These are phyloP conservation scores for Aspergillus ostianus DNA, from an alignment of 495 filamentous ascomycete species.

Conservation along the genomic window DNA sequence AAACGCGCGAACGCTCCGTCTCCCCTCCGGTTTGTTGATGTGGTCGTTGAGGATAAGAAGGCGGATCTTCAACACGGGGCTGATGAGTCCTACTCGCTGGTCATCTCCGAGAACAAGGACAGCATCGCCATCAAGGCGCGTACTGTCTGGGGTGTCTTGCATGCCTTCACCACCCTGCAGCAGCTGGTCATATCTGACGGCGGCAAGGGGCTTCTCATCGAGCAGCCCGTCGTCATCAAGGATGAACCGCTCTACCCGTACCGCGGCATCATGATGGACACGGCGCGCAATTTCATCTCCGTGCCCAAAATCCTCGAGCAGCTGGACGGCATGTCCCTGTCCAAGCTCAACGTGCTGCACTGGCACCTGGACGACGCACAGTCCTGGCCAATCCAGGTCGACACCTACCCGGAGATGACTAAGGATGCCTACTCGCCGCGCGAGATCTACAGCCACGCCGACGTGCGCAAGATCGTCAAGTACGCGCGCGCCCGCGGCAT, in stretches of 20 bases:
- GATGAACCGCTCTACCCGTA: slow-evolving; percentile 49
- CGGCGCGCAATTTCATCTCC: slow-evolving; percentile 49
- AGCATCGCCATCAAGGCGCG: slow-evolving; percentile 45
- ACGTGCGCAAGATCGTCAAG: slow-evolving; percentile 42
- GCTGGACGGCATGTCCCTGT: slow-evolving; percentile 50
- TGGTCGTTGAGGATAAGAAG: slow-evolving; percentile 39
- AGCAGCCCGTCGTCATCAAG: slow-evolving; percentile 48
- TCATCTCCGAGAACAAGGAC: slow-evolving; percentile 32
- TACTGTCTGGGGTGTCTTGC: slow-evolving; percentile 55
- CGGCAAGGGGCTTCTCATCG: slow-evolving; percentile 44
- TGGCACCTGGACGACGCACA: slow-evolving; percentile 53
- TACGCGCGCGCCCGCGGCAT: slow-evolving; percentile 48
- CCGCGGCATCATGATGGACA: slow-evolving; percentile 52
- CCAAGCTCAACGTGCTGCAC: slow-evolving; percentile 53
- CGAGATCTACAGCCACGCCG: slow-evolving; percentile 39
- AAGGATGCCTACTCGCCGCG: slow-evolving; percentile 52
- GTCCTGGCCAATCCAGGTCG: slow-evolving; percentile 51
- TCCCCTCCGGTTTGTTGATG: slow-evolving; percentile 34
- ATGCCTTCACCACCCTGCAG: slow-evolving; percentile 58
- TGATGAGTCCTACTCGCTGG: slow-evolving; percentile 58
- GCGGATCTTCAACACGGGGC: slow-evolving; percentile 53
- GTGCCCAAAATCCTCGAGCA: slow-evolving; percentile 50
- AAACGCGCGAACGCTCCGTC: slow-evolving; percentile 33
- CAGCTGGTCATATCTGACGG: slow-evolving; percentile 51
- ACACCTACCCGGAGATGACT: slow-evolving; percentile 51